Evolutionary conservation across 2,329 filamentous ascomycete species (phyloP).

Genomic region (Trichoderma sp.): DNA sequence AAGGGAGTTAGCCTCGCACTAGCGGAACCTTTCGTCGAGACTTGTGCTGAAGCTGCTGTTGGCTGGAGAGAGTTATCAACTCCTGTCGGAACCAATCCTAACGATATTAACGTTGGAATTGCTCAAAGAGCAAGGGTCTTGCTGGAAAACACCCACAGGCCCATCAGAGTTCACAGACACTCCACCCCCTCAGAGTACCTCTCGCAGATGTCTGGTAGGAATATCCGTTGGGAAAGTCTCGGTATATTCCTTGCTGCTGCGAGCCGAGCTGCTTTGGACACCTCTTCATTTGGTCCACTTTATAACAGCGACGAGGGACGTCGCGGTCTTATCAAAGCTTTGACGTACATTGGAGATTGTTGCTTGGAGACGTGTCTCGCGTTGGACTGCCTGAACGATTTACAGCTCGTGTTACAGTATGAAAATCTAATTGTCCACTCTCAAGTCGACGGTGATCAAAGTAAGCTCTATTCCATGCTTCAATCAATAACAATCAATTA

Average conservation of each 20-base stretch:
- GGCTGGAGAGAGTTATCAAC: constrained; percentile 7
- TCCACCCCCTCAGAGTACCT: constrained; percentile 2
- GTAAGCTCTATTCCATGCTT: not conserved
- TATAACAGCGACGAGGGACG: constrained; percentile 15
- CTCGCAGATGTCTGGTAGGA: constrained; percentile 8
- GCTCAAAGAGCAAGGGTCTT: not conserved
- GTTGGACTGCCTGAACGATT: constrained; percentile 12
- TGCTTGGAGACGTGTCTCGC: constrained; percentile 14
- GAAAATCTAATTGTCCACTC: constrained; percentile 16
- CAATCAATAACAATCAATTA: too few relatives aligned
- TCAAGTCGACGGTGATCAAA: constrained; percentile 15
- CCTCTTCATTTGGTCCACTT: constrained; percentile 7
- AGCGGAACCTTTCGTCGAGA: constrained; percentile 5
- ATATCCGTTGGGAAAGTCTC: constrained; percentile 7
- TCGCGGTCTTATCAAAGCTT: constrained; percentile 5
- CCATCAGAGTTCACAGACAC: not conserved
- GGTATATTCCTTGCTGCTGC: constrained; percentile 14
- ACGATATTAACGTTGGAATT: not conserved
- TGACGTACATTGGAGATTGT: constrained; percentile 14
- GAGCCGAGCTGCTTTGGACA: constrained; percentile 8
- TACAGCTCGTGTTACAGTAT: constrained; percentile 11
- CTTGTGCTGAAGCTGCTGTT: not conserved
- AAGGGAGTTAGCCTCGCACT: constrained; percentile 7
- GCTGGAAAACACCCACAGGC: constrained; percentile 1
- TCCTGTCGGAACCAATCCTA: not conserved